These are phyloP conservation scores for Taiwanofungus camphoratus DNA, from an alignment of 1,284 basidiomycete species.

Conservation along the genomic window DNA sequence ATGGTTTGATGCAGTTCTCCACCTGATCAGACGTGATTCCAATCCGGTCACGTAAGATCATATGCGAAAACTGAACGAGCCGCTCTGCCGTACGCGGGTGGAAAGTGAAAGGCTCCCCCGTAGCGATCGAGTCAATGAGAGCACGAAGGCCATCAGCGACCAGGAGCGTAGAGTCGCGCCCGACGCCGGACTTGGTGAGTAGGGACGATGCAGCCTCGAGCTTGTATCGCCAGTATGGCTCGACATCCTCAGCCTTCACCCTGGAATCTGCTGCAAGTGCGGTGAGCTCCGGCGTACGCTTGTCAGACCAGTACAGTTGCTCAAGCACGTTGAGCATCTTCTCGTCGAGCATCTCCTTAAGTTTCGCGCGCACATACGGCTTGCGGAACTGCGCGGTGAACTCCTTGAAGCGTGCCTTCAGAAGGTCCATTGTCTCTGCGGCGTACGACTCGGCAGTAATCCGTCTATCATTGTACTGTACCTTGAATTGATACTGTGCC, in stretches of 20 bases:
- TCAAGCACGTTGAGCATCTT: slow-evolving; percentile 97
- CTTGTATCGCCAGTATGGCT: slow-evolving; percentile 94
- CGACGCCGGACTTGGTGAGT: slow-evolving; percentile 96
- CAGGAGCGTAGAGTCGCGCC: slow-evolving; percentile 88
- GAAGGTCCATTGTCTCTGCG: slow-evolving; percentile 90
- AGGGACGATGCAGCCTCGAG: slow-evolving; percentile 89
- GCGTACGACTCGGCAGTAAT: slow-evolving; percentile 97
- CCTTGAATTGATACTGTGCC: slow-evolving; percentile 97
- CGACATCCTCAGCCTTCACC: slow-evolving; percentile 72
- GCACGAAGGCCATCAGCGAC: slow-evolving; percentile 91
- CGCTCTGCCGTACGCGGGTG: slow-evolving; percentile 87
- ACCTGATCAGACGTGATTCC: slow-evolving; percentile 95
- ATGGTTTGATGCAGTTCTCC: slow-evolving; percentile 99
- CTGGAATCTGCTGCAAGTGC: slow-evolving; percentile 68
- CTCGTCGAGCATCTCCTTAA: slow-evolving; percentile 92
- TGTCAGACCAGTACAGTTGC: slow-evolving; percentile 95
- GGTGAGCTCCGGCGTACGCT: slow-evolving; percentile 73
- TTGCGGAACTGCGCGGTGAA: slow-evolving; percentile 85
- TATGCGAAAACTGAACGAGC: slow-evolving; percentile 87
- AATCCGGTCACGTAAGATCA: slow-evolving; percentile 88
- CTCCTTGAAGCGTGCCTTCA: slow-evolving; percentile 90
- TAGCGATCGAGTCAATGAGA: slow-evolving; percentile 84
- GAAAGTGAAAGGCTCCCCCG: slow-evolving; percentile 87
- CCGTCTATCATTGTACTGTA: slow-evolving; percentile 96
- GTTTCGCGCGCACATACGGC: slow-evolving; percentile 80